Evolutionary conservation across 441 rosid genomes (phyloP), one percentile per base, ranked within the genome.

Genomic region (Erysimum cheiri): DNA sequence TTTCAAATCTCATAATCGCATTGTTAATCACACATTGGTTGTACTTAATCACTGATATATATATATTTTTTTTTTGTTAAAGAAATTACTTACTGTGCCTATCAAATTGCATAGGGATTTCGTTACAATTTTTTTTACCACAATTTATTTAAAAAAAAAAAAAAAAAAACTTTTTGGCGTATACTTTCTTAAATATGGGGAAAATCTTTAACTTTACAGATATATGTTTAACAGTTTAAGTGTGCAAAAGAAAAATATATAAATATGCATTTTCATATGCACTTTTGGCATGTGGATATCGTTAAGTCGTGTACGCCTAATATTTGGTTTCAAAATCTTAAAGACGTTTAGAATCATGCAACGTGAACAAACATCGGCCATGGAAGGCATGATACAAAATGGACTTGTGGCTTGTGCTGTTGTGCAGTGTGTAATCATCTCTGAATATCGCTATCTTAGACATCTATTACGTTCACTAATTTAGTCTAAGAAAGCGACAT

Each of bases 321-420:
- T 58, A 41, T 66, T 66, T 59, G 72, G 72, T 67, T 37, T 40
- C 1, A 24, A 66, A 41, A 39, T 65, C 10, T 31, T 57, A 29
- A 40, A 57, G 47, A 59, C 19, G 61, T 66, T 22, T 59, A 32
- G 15, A 65, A 56, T 66, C 67, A 60, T 60, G 77, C 57, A 73
- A 67, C 62, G 72, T 59, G 28, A 41, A 59, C 67, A 39, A 66
- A 60, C 24, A 41, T 41, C 57, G 50, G 72, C 77, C 68, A 41
- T 66, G 48, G 33, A 66, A 66, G 77, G 60, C 61, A 58, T 40
- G 9, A 40, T 59, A 32, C 24, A 52, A n/a, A 31, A 57, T 65
- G 28, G 37, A 59, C 72, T 40, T 73, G 48, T 44, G 3, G 9
- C 33, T 35, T 35, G 53, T 19, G 53, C 24, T n/a, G n/a, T n/a